These are phyloP conservation scores for Amylostereum areolatum DNA, from an alignment of 1,284 basidiomycete genomes.

Conservation along the genomic window DNA sequence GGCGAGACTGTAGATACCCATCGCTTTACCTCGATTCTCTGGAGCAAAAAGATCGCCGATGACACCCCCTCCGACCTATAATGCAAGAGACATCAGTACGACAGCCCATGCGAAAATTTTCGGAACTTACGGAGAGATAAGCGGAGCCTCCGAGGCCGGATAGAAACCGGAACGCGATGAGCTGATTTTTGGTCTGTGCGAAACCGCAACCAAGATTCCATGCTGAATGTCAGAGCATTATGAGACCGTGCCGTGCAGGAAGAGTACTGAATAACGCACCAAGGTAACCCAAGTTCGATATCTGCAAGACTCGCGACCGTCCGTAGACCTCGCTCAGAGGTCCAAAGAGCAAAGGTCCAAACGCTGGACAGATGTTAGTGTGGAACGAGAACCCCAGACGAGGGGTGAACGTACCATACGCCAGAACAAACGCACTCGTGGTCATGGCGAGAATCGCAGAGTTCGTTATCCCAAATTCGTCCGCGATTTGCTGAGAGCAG, in stretches of 20 bases:
- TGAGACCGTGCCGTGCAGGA: not conserved
- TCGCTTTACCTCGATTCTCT: conserved; percentile 39
- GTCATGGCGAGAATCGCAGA: conserved; percentile 49
- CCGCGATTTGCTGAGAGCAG: conserved; percentile 46
- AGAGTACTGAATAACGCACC: conserved; percentile 29
- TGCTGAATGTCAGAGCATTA: conserved; percentile 24
- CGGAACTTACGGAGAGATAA: conserved; percentile 43
- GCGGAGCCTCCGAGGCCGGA: conserved; percentile 64
- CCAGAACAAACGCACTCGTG: conserved; percentile 65
- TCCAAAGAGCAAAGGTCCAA: conserved; percentile 49
- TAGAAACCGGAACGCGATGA: conserved; percentile 62
- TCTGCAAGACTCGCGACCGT: conserved; percentile 36
- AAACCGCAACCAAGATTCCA: conserved; percentile 69
- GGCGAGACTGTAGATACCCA: conserved; percentile 42
- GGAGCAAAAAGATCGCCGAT: conserved; percentile 43
- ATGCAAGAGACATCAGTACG: not conserved
- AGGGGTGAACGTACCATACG: conserved; percentile 39
- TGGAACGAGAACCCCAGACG: not conserved
- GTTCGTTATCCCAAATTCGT: conserved; percentile 50
- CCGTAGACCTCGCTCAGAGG: conserved; percentile 52
- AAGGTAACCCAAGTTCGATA: conserved; percentile 52
- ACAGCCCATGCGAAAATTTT: not conserved
- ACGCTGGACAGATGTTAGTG: conserved; percentile 21
- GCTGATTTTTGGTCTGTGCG: conserved; percentile 47
- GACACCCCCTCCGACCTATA: conserved; percentile 38